Evolutionary conservation across 2,329 filamentous ascomycete genomes (phyloP).

Genomic region (Leptodontidium sp.): DNA sequence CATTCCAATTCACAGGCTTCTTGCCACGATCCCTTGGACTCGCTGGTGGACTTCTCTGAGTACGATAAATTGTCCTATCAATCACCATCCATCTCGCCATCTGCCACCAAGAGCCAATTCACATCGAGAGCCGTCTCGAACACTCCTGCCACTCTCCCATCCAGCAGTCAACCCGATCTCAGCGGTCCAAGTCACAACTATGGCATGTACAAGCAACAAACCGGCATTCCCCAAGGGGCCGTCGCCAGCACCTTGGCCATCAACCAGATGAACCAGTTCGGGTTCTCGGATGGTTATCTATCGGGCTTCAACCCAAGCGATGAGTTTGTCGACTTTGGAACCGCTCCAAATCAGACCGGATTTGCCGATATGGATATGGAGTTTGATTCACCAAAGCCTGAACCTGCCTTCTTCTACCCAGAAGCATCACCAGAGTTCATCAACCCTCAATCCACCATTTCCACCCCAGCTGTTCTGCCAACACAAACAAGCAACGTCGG

Average conservation of each 20-base stretch:
- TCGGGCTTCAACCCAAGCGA: conserved; percentile 67
- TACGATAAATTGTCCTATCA: conserved; percentile 69
- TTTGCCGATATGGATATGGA: conserved; percentile 75
- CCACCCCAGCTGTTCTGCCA: conserved; percentile 52
- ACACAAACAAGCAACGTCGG: conserved; percentile 66
- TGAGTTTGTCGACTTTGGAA: conserved; percentile 77
- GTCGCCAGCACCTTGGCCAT: conserved; percentile 81
- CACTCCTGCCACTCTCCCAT: conserved; percentile 61
- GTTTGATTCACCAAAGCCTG: conserved; percentile 63
- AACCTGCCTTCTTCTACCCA: conserved; percentile 72
- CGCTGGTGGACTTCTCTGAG: conserved; percentile 66
- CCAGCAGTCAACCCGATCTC: conserved; percentile 65
- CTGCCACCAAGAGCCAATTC: conserved; percentile 62
- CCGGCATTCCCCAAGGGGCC: conserved; percentile 86
- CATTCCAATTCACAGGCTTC: conserved; percentile 38
- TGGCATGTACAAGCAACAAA: conserved; percentile 94
- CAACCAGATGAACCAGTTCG: conserved; percentile 65
- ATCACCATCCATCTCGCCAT: conserved; percentile 67
- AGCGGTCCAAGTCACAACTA: conserved; percentile 93
- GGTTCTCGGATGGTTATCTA: conserved; percentile 50
- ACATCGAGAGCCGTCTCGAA: conserved; percentile 58
- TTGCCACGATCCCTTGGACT: conserved; percentile 55
- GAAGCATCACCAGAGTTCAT: conserved; percentile 61
- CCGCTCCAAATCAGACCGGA: conserved; percentile 65
- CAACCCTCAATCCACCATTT: conserved; percentile 71